Evolutionary conservation across 2,329 filamentous ascomycete species (phyloP), one percentile per base, ranked within the genome.

Genomic region (Tolypocladium album): DNA sequence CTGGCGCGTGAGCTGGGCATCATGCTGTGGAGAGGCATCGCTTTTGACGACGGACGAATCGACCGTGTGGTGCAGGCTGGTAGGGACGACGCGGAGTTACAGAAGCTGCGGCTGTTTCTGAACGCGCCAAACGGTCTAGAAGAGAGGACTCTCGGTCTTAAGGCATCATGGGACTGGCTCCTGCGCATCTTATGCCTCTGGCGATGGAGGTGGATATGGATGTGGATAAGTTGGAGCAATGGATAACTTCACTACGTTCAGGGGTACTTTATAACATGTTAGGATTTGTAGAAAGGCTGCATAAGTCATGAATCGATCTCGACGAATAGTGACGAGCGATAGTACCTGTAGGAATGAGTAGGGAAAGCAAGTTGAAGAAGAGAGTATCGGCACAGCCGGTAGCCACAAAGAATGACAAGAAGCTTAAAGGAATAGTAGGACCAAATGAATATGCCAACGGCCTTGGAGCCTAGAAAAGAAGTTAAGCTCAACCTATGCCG

Each of bases 1-100:
- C 45, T 71, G 15, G 66, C 71, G 15, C 77, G 74, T 67, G 75
- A 68, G 3, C 64, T 86, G 22, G 84, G 85, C 0, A 76, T 87
- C 7, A 62, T 88, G 22, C 73, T 88, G 2, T 88, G 85, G 85
- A 78, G 82, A 68, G 85, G 84, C 0, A 84, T 83, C 66, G 83
- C 84, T 2, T 87, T 84, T 69, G 84, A 88, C 67, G 77, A 83
- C 31, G 84, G 85, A 0, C 72, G 70, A 39, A 77, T 88, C 59
- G 75, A 87, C 69, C 76, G 85, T 1, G 82, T 82, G 20, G 82
- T 87, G 1, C 72, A 81, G 61, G 74, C 76, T 52, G 74, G 71
- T 2, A 72, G 72, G 27, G 83, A 88, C 65, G 71, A 72, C 27
- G 73, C 73, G 43, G 84, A 87, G 66, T 67, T 87, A n/a, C 72